A percentile compares a stretch with the other conserved stretches of the same genome.
phyloP scores from a whole-genome alignment of 2,329 filamentous ascomycete species.

The Ceratocystis smalleyi region DNA sequence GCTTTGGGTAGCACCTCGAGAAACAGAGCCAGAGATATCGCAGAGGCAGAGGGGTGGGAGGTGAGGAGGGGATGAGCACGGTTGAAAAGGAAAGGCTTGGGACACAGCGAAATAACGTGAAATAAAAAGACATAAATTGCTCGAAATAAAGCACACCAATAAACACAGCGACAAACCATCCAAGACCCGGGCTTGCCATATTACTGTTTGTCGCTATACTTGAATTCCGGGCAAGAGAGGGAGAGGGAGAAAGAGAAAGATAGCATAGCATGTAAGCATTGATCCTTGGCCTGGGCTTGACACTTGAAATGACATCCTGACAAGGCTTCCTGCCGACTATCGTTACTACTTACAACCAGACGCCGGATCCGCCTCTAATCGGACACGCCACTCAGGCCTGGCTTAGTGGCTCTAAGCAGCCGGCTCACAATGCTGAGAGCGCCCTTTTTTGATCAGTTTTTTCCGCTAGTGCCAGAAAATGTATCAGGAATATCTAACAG shows the following conservation, averaged over 20 bases:
- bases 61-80: background rate
- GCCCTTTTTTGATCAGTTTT: background rate
- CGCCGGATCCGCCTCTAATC: background rate
- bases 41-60: background rate
- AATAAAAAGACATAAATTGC: too few relatives aligned
- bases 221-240: too few relatives aligned
- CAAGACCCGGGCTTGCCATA: background rate
- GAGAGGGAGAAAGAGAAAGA: background rate
- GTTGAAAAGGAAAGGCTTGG: background rate
- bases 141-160: too few relatives aligned
- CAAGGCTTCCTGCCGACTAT: background rate
- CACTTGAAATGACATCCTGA: background rate
- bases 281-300: background rate
- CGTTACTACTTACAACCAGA: background rate
- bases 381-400: background rate
- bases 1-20: background rate
- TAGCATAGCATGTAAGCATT: background rate
- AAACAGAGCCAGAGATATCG: background rate
- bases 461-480: background rate
- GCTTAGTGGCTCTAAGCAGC: background rate
- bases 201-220: background rate
- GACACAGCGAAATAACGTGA: background rate
- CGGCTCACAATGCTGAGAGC: background rate
- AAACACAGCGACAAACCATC: background rate
- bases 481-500: background rate